These are phyloP conservation scores for Saccharomycopsis crataegensis DNA, from an alignment of 1,139 yeast genomes.

Conservation along the genomic window DNA sequence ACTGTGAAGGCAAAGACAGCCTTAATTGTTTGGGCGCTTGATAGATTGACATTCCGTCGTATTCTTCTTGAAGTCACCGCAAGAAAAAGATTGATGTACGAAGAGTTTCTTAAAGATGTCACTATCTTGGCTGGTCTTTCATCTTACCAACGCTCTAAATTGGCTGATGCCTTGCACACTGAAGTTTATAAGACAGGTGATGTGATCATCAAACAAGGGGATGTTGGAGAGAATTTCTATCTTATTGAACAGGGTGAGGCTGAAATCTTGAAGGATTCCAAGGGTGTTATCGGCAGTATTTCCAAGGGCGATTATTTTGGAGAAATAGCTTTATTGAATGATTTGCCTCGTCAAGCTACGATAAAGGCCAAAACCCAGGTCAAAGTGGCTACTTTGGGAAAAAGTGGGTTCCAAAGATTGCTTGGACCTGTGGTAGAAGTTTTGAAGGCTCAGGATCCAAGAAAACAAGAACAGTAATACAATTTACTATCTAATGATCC, in stretches of 20 bases:
- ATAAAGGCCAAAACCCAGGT: conserved; percentile 71
- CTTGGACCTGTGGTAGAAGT: conserved; percentile 89
- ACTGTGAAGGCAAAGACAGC: conserved; percentile 74
- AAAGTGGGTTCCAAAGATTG: conserved; percentile 87
- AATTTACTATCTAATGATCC: neutral
- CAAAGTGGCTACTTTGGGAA: conserved; percentile 84
- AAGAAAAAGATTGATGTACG: conserved; percentile 85
- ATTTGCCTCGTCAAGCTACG: conserved; percentile 91
- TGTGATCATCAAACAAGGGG: conserved; percentile 80
- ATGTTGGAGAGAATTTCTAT: conserved; percentile 84
- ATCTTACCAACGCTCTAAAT: conserved; percentile 79
- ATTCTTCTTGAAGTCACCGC: conserved; percentile 86
- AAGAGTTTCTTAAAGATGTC: conserved; percentile 79
- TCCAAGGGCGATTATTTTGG: conserved; percentile 92
- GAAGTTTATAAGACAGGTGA: conserved; percentile 67
- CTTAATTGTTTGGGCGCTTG: conserved; percentile 83
- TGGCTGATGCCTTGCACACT: conserved; percentile 90
- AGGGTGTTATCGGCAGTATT: conserved; percentile 55
- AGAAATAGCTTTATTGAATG: conserved; percentile 87
- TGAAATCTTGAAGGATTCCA: conserved; percentile 51
- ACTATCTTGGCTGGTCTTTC: conserved; percentile 67
- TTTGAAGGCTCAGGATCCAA: conserved; percentile 76
- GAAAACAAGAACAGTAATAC: conserved; percentile 5
- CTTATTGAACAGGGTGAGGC: conserved; percentile 86
- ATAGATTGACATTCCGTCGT: conserved; percentile 86